These are phyloP conservation scores for Zarea fungicola DNA, from an alignment of 2,329 filamentous ascomycete genomes.

Conservation along the genomic window DNA sequence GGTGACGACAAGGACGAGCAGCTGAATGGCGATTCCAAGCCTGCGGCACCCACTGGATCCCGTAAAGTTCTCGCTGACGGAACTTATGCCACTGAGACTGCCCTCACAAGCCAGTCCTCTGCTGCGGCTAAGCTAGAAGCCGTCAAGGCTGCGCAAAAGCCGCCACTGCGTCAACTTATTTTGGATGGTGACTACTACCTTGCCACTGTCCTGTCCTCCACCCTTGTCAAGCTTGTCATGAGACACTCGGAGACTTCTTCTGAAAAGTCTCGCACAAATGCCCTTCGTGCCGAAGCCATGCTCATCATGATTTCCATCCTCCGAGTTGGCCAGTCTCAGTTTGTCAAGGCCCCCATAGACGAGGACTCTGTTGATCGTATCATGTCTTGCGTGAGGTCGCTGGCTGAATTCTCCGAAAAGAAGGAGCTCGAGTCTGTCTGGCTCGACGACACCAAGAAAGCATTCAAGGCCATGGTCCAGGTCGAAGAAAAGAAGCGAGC, in stretches of 20 bases:
- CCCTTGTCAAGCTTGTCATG: conserved; percentile 96
- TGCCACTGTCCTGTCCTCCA: conserved; percentile 89
- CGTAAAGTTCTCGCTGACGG: conserved; percentile 91
- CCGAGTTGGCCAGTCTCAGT: conserved; percentile 96
- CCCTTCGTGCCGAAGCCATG: conserved; percentile 94
- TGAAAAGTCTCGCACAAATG: conserved; percentile 83
- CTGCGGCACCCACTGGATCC: conserved; percentile 72
- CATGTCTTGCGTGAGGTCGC: conserved; percentile 91
- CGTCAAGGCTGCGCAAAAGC: conserved; percentile 95
- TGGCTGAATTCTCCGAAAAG: conserved; percentile 83
- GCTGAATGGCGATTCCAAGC: conserved; percentile 74
- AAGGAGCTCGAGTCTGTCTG: conserved; percentile 91
- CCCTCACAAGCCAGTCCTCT: conserved; percentile 86
- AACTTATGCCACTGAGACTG: conserved; percentile 95
- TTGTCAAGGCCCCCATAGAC: conserved; percentile 94
- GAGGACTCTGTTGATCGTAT: conserved; percentile 98
- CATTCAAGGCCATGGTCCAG: conserved; percentile 95
- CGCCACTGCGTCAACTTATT: conserved; percentile 88
- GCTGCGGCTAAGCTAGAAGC: conserved; percentile 89
- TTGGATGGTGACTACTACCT: conserved; percentile 97
- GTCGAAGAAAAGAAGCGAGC: conserved; percentile 96
- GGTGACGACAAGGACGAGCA: conserved; percentile 60
- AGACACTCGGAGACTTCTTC: conserved; percentile 89
- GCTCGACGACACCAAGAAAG: conserved; percentile 89
- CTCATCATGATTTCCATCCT: conserved; percentile 99